Percentiles rank a stretch among this genome's conserved stretches.
Conservation (phyloP, 2,329 filamentous ascomycete species). For the Neofusicoccum parvum region DNA sequence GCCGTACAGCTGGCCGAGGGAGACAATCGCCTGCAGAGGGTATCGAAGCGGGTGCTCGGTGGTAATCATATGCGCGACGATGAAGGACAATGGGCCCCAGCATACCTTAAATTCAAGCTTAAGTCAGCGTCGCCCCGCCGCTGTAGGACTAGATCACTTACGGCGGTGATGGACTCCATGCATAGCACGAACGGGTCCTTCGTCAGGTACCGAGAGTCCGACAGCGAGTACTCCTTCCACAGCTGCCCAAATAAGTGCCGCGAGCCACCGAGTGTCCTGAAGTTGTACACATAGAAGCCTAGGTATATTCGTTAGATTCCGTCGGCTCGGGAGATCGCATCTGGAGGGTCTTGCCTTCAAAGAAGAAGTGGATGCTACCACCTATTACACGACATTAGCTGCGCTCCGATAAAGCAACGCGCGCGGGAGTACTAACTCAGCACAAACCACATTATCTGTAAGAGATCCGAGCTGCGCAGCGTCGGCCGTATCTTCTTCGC, state of each 20-base stretch:
- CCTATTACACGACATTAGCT: slow-evolving; percentile 42
- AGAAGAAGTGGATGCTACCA: slow-evolving; percentile 74
- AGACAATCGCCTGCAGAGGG: slow-evolving; percentile 62
- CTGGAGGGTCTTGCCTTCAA: slow-evolving; percentile 63
- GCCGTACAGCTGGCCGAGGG: slow-evolving; percentile 65
- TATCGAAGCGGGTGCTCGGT: slow-evolving; percentile 59
- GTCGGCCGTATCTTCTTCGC: slow-evolving; percentile 57
- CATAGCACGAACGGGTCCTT: slow-evolving; percentile 83
- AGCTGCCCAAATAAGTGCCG: slow-evolving; percentile 79
- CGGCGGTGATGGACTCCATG: slow-evolving; percentile 80
- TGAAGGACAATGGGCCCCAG: slow-evolving; percentile 65
- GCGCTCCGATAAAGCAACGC: too few relatives aligned
- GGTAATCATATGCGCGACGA: slow-evolving; percentile 58
- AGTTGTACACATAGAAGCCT: slow-evolving; percentile 65
- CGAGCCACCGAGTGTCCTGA: slow-evolving; percentile 64
- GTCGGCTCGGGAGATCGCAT: too few relatives aligned
- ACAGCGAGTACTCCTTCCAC: slow-evolving; percentile 90
- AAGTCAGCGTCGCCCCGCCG: not conserved
- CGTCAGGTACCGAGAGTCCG: slow-evolving; percentile 84
- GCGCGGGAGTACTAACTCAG: slow-evolving; percentile 57
- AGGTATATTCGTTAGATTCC: slow-evolving; percentile 1
- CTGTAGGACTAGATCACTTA: not conserved
- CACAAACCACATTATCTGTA: slow-evolving; percentile 73
- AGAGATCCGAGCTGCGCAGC: slow-evolving; percentile 57
- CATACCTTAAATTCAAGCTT: slow-evolving; percentile 45